phyloP scores from a whole-genome alignment of 345 rosid genomes.

The Erodium maritimum region DNA sequence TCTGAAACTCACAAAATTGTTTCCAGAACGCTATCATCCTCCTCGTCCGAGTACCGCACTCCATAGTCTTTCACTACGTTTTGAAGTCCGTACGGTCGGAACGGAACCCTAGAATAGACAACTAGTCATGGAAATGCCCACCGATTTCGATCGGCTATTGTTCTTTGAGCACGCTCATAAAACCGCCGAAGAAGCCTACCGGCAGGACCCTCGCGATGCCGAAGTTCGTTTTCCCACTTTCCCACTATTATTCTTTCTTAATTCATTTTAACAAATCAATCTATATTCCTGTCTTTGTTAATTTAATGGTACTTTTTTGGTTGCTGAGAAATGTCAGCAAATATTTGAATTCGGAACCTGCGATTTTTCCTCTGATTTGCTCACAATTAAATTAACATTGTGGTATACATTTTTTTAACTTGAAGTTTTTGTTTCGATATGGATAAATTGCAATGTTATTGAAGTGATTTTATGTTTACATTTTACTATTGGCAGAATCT shows the following conservation, averaged over 20 bases:
- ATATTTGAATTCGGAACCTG: neutral
- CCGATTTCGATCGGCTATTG: conserved; percentile 54
- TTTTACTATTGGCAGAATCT: conserved; percentile 37
- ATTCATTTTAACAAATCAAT: neutral
- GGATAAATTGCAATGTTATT: neutral
- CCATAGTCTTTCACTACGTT: neutral
- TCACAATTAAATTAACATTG: neutral
- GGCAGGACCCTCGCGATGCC: conserved; percentile 56
- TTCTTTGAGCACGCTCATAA: conserved; percentile 80
- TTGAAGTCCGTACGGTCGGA: neutral
- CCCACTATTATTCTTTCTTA: neutral
- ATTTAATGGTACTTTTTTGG: neutral
- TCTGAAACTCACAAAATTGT: no score
- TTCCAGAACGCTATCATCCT: no score
- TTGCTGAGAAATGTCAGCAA: no score
- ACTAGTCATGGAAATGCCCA: conserved; percentile 47
- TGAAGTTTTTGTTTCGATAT: neutral
- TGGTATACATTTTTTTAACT: neutral
- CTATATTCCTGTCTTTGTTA: neutral
- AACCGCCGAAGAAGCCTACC: conserved; percentile 50
- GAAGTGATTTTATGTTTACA: neutral
- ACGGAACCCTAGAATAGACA: neutral
- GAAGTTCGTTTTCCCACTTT: conserved; percentile 32
- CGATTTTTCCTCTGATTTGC: neutral
- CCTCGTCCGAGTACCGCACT: no score